Conservation (phyloP, 768 basidiomycete genomes). For the Leccinum boreale region DNA sequence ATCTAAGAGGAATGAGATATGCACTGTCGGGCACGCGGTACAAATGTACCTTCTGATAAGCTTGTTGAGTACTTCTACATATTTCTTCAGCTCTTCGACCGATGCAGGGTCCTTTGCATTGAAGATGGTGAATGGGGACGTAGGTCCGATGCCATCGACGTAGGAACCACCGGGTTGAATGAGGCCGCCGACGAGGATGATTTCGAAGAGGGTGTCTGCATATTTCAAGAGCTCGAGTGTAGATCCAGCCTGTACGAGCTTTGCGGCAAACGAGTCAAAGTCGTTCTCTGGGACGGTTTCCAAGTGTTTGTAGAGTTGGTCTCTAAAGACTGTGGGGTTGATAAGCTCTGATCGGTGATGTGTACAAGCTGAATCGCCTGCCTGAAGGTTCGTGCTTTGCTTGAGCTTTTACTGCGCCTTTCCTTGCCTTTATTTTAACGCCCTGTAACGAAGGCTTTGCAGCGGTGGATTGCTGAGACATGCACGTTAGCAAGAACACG, state of each 20-base stretch:
- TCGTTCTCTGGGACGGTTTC: conserved; percentile 78
- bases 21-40: conserved; percentile 2
- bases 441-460: conserved; percentile 89
- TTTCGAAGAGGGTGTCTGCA: conserved; percentile 94
- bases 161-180: conserved; percentile 94
- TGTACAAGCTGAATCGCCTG: conserved; percentile 19
- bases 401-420: conserved; percentile 87
- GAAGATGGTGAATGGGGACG: conserved; percentile 86
- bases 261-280: conserved; percentile 77
- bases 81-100: conserved; percentile 86
- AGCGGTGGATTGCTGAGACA: conserved; percentile 86
- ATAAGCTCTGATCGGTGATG: conserved; percentile 9
- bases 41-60: conserved; percentile 80
- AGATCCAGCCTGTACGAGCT: conserved; percentile 88
- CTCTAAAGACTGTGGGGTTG: conserved; percentile 70
- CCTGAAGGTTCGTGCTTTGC: conserved; percentile 91
- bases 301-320: conserved; percentile 88
- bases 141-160: conserved; percentile 81
- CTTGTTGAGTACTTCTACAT: conserved; percentile 92
- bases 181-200: conserved; percentile 92
- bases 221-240: conserved; percentile 96
- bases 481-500: conserved; percentile 48
- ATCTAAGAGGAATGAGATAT: conserved; percentile 46
- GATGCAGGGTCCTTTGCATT: conserved; percentile 76
- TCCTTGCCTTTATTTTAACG: conserved; percentile 91